phyloP scores from a whole-genome alignment of 768 basidiomycete species.

The Boletus sp. region DNA sequence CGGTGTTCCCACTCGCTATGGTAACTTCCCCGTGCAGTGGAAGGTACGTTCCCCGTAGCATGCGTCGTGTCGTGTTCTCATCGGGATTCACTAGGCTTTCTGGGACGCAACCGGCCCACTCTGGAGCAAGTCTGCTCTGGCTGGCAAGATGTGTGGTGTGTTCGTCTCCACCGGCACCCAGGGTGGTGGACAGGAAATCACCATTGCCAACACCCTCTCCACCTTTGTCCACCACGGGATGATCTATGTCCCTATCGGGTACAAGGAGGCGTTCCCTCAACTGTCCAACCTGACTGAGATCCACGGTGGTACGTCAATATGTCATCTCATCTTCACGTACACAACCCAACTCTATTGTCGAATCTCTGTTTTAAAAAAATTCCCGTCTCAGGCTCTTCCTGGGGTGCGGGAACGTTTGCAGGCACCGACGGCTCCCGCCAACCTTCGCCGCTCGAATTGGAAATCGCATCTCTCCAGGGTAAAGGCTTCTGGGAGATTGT shows the following conservation, averaged over 20 bases:
- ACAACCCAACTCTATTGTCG: not conserved
- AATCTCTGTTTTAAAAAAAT: too few relatives aligned
- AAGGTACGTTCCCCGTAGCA: slow-evolving; percentile 37
- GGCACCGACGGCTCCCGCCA: slow-evolving; percentile 55
- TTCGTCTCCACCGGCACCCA: slow-evolving; percentile 46
- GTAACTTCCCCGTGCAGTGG: slow-evolving; percentile 54
- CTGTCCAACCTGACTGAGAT: slow-evolving; percentile 41
- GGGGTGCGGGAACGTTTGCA: slow-evolving; percentile 75
- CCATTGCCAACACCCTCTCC: slow-evolving; percentile 36
- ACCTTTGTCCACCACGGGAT: slow-evolving; percentile 56
- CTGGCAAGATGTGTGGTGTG: slow-evolving; percentile 45
- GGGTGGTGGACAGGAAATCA: slow-evolving; percentile 47
- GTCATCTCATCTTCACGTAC: not conserved
- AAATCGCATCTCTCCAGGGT: slow-evolving; percentile 57
- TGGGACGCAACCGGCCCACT: slow-evolving; percentile 51
- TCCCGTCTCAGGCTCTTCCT: slow-evolving; percentile 62
- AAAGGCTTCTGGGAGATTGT: slow-evolving; percentile 51
- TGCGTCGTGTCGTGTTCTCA: slow-evolving; percentile 17
- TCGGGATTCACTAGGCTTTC: slow-evolving; percentile 32
- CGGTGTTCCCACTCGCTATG: slow-evolving; percentile 46
- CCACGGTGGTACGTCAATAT: slow-evolving; percentile 40
- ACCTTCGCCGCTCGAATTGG: slow-evolving; percentile 54
- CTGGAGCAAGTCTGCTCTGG: slow-evolving; percentile 40
- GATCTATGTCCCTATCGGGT: slow-evolving; percentile 52
- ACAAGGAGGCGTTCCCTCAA: slow-evolving; percentile 40